phyloP scores from a whole-genome alignment of 2,329 filamentous ascomycete species.

The Juglanconis sp. region DNA sequence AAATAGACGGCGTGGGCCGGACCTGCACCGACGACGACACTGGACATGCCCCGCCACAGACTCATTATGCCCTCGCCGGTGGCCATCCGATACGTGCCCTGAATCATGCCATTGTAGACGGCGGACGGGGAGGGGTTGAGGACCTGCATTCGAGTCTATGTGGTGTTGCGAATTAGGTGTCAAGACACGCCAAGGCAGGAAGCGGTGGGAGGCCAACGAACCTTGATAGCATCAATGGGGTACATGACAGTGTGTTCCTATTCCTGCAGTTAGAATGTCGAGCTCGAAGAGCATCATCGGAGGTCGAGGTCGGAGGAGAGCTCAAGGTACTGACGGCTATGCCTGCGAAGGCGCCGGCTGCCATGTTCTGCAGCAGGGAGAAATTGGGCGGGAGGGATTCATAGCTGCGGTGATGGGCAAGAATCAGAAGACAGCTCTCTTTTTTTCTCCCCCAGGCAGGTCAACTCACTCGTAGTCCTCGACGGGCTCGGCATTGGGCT shows the following conservation, averaged over 20 bases:
- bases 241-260: constrained; percentile 99
- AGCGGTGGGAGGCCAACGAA: constrained; percentile 36
- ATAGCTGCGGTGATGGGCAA: constrained; percentile 55
- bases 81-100: constrained; percentile 90
- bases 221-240: constrained; percentile 96
- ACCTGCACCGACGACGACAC: constrained; percentile 94
- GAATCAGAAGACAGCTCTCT: constrained; percentile 12
- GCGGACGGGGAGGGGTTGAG: constrained; percentile 77
- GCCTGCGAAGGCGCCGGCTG: constrained; percentile 92
- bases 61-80: constrained; percentile 84
- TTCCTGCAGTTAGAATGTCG: constrained; percentile 8
- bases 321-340: constrained; percentile 67
- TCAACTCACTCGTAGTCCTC: constrained; percentile 64
- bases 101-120: constrained; percentile 84
- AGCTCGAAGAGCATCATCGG: constrained; percentile 18
- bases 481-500: constrained; percentile 60
- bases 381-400: constrained; percentile 93
- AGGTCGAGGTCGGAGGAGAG: neutral
- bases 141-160: constrained; percentile 95
- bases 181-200: neutral
- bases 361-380: constrained; percentile 90
- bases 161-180: constrained; percentile 6
- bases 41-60: constrained; percentile 94
- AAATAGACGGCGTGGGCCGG: constrained; percentile 98
- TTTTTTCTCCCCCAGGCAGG: neutral